These are phyloP conservation scores for Fragaria vesca DNA, from an alignment of 306 rosid genomes.

Conservation along the genomic window DNA sequence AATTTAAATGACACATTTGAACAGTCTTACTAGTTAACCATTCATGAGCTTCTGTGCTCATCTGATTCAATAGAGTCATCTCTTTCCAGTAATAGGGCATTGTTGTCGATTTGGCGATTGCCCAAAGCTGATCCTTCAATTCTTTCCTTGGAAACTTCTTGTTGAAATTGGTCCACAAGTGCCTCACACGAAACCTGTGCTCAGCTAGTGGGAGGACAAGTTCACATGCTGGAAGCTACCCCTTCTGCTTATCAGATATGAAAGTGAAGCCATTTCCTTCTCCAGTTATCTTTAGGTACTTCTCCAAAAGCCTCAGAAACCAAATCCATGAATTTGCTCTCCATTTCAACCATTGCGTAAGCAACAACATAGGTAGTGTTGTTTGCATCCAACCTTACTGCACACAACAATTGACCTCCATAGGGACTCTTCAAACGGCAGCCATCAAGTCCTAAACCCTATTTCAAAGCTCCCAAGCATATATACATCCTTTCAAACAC, in stretches of 20 bases:
- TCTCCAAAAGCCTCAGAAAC: background rate
- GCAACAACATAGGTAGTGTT: no score
- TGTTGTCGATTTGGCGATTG: background rate
- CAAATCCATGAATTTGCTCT: background rate
- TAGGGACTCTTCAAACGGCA: background rate
- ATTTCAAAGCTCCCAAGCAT: background rate
- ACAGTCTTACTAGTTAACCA: background rate
- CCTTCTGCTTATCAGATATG: background rate
- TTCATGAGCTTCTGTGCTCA: background rate
- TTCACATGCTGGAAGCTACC: background rate
- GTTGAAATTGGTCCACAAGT: background rate
- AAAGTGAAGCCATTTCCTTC: background rate
- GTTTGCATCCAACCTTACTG: no score
- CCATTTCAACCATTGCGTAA: background rate
- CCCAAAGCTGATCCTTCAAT: background rate
- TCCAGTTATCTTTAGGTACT: background rate
- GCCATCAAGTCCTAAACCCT: background rate
- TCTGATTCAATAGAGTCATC: no score
- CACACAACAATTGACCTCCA: background rate
- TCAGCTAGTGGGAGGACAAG: background rate
- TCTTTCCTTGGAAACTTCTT: no score
- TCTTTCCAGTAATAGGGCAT: background rate
- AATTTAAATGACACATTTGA: no score
- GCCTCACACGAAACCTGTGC: background rate
- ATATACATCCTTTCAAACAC: background rate